A percentile compares a stretch with the other conserved stretches of the same genome.
These are phyloP conservation scores for Acacia confusa DNA, from an alignment of 306 rosid genomes.

Conservation along the genomic window DNA sequence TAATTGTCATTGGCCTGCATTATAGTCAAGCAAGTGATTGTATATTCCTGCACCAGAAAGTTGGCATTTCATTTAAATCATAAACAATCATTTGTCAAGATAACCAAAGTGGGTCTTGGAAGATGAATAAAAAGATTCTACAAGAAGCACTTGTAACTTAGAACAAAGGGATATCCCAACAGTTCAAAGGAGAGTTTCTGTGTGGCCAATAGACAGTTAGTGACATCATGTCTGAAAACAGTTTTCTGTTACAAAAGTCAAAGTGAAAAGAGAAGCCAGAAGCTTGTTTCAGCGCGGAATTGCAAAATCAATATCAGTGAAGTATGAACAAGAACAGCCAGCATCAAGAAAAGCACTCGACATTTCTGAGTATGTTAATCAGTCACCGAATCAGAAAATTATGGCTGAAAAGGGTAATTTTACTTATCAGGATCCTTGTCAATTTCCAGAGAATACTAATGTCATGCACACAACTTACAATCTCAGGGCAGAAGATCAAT, in stretches of 20 bases:
- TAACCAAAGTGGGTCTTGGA: background rate
- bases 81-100: background rate
- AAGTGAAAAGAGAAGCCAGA: background rate
- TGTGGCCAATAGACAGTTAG: background rate
- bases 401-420: background rate
- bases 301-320: slow-evolving; percentile 1
- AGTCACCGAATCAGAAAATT: background rate
- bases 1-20: slow-evolving; percentile 17
- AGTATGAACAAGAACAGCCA: slow-evolving; percentile 14
- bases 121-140: slow-evolving; percentile 10
- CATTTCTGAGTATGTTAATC: background rate
- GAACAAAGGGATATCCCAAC: background rate
- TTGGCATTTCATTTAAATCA: slow-evolving; percentile 29
- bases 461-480: background rate
- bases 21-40: slow-evolving; percentile 46
- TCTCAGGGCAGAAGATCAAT: background rate
- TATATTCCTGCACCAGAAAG: slow-evolving; percentile 49
- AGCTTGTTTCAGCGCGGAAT: background rate
- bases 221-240: background rate
- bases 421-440: background rate
- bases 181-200: background rate
- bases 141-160: background rate
- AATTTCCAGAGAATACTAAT: background rate
- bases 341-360: background rate
- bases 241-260: background rate